phyloP scores from a whole-genome alignment of 768 basidiomycete species.

The Cytidiella melzeri region DNA sequence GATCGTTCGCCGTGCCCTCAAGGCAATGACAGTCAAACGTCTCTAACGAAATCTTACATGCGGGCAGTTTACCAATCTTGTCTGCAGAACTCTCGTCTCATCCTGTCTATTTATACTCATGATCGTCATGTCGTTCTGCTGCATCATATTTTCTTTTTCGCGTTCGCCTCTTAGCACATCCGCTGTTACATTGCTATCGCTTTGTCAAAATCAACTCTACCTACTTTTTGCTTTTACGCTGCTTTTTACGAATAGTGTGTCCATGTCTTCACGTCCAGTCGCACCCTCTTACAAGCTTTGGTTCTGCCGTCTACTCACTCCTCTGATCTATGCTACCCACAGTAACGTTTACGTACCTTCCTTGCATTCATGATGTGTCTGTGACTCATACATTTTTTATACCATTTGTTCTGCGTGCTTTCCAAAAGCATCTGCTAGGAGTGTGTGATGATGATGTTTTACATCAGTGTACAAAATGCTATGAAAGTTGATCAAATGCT shows the following conservation, averaged over 20 bases:
- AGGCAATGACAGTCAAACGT: slow-evolving; percentile 60
- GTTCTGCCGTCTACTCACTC: slow-evolving; percentile 2
- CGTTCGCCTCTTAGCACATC: too few relatives aligned
- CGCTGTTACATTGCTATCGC: too few relatives aligned
- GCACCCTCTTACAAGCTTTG: slow-evolving; percentile 2
- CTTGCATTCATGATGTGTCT: slow-evolving; percentile 8
- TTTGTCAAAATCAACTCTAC: too few relatives aligned
- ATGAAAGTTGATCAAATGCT: too few relatives aligned
- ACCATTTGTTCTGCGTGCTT: too few relatives aligned
- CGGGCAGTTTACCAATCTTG: not conserved
- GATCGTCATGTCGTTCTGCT: not conserved
- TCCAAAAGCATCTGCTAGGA: too few relatives aligned
- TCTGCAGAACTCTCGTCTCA: not conserved
- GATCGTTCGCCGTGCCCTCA: slow-evolving; percentile 65
- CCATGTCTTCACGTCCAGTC: slow-evolving; percentile 9
- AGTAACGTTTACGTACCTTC: slow-evolving; percentile 6
- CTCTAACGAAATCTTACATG: not conserved
- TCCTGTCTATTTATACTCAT: not conserved
- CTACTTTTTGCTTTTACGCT: slow-evolving; percentile 1
- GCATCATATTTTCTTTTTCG: slow-evolving; percentile 1
- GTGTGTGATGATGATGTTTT: too few relatives aligned
- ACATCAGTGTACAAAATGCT: too few relatives aligned
- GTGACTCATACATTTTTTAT: not conserved
- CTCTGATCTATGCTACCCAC: slow-evolving; percentile 4
- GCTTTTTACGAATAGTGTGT: slow-evolving; percentile 10